These are phyloP conservation scores for Amanita muscaria DNA, from an alignment of 768 basidiomycete species.

Conservation along the genomic window DNA sequence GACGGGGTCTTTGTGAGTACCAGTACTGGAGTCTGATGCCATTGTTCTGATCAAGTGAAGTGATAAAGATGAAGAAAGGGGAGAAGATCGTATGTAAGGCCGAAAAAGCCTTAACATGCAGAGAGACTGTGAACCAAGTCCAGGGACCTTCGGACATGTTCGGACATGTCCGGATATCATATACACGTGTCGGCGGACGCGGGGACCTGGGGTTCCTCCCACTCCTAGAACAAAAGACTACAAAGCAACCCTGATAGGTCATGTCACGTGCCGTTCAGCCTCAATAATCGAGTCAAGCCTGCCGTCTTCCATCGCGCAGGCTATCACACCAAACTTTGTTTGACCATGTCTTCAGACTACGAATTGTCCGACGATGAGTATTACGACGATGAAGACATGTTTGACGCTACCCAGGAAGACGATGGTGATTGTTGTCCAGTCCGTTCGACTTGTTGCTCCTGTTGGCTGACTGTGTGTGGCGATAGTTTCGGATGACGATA, in stretches of 20 bases:
- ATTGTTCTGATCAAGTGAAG: conserved; percentile 20
- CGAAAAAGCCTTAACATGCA: conserved; percentile 5
- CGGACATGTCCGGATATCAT: no score
- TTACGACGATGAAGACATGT: conserved; percentile 66
- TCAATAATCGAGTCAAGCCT: no score
- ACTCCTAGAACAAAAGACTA: no score
- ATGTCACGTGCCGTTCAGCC: no score
- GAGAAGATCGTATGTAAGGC: neutral
- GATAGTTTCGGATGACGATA: conserved; percentile 45
- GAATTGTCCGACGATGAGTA: conserved; percentile 68
- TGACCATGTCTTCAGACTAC: conserved; percentile 51
- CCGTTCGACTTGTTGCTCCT: neutral
- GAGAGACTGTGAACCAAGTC: no score
- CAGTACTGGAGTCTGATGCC: conserved; percentile 32
- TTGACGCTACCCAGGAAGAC: conserved; percentile 57
- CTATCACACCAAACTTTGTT: conserved; percentile 1
- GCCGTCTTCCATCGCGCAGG: no score
- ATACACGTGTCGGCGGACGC: no score
- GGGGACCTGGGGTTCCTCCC: no score
- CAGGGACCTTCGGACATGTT: no score
- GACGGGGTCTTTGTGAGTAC: conserved; percentile 66
- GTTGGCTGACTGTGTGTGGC: conserved; percentile 8
- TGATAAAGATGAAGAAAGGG: neutral
- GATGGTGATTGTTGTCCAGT: no score
- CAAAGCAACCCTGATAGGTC: no score